These are phyloP conservation scores for Fusarium sublunatum DNA, from an alignment of 2,329 filamentous ascomycete species.

Conservation along the genomic window DNA sequence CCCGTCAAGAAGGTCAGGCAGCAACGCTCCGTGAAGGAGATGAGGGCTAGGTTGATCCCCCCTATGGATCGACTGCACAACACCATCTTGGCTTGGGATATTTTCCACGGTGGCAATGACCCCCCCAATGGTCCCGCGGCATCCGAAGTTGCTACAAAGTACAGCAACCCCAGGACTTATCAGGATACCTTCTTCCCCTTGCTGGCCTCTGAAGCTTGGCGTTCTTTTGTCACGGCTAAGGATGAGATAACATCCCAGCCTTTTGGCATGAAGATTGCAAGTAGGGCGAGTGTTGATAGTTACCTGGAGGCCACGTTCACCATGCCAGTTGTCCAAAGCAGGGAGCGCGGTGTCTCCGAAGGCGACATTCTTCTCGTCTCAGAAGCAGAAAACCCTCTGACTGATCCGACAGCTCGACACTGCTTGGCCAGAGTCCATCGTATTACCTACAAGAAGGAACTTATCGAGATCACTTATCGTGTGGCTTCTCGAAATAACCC, in stretches of 20 bases:
- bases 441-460: constrained; percentile 82
- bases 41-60: constrained; percentile 90
- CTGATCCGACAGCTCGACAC: constrained; percentile 73
- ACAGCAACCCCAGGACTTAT: constrained; percentile 80
- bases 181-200: constrained; percentile 91
- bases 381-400: constrained; percentile 75
- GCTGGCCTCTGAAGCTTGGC: constrained; percentile 93
- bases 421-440: constrained; percentile 88
- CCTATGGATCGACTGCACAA: constrained; percentile 87
- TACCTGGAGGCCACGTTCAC: constrained; percentile 92
- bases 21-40: constrained; percentile 87
- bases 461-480: constrained; percentile 86
- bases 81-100: constrained; percentile 92
- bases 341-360: constrained; percentile 79
- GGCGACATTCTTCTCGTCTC: constrained; percentile 92
- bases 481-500: constrained; percentile 75
- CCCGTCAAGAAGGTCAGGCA: constrained; percentile 88
- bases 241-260: constrained; percentile 84
- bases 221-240: constrained; percentile 88
- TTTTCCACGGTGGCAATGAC: constrained; percentile 88
- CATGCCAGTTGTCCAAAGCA: constrained; percentile 76
- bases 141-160: constrained; percentile 79
- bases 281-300: constrained; percentile 88
- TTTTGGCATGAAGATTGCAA: constrained; percentile 89
- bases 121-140: constrained; percentile 83